phyloP scores from a whole-genome alignment of 805 yeast species.

The Clavispora phyllophila region DNA sequence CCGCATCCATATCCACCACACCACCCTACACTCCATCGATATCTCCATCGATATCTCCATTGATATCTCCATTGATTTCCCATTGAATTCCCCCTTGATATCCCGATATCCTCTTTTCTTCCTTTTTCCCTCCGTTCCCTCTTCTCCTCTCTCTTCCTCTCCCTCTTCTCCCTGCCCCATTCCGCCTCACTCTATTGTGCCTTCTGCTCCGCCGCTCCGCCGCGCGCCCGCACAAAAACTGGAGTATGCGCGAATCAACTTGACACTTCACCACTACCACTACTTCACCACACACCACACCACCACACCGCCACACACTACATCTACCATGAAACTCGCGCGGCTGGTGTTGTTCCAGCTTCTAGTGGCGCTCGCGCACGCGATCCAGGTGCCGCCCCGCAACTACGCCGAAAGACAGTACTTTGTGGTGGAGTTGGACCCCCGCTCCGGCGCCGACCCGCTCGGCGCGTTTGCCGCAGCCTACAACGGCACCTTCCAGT shows the following conservation, averaged over 20 bases:
- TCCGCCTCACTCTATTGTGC: no score
- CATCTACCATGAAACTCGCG: conserved; percentile 7
- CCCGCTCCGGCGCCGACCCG: conserved; percentile 19
- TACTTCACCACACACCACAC: neutral
- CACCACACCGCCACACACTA: neutral
- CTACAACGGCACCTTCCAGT: conserved; percentile 37
- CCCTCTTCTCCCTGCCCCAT: no score
- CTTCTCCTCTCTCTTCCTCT: no score
- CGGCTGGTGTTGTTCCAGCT: conserved; percentile 4
- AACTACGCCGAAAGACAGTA: conserved; percentile 52
- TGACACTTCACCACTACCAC: neutral
- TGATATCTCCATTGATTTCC: no score
- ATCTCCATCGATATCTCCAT: no score
- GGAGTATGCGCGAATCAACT: neutral
- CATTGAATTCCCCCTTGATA: no score
- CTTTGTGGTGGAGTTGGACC: conserved; percentile 56
- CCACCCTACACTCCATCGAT: no score
- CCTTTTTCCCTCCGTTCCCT: no score
- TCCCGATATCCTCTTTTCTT: no score
- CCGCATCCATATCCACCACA: no score
- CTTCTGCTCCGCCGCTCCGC: neutral
- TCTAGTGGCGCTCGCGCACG: conserved; percentile 7
- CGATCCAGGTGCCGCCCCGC: conserved; percentile 17
- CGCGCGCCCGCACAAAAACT: neutral
- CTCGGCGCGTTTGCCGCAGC: conserved; percentile 29